A percentile compares a stretch with the other conserved stretches of the same genome.
These are phyloP conservation scores for Clavispora fructus DNA, from an alignment of 805 yeast genomes.

Conservation along the genomic window DNA sequence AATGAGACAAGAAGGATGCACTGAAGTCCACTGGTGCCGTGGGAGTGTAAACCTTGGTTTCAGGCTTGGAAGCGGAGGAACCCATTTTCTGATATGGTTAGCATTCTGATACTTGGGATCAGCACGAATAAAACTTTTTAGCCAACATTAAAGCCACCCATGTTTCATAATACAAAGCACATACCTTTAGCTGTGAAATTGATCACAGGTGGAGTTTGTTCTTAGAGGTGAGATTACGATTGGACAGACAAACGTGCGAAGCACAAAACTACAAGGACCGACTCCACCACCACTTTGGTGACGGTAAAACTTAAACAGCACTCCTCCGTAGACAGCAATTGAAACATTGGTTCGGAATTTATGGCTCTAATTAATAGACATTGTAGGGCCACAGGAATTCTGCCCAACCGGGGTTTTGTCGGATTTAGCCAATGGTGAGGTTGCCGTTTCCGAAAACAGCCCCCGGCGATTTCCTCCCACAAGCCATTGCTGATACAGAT, in stretches of 20 bases:
- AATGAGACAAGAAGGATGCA: slow-evolving; percentile 55
- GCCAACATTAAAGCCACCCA: not conserved
- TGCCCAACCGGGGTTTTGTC: too few species aligned
- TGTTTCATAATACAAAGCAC: not conserved
- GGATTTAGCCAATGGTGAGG: too few species aligned
- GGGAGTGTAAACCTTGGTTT: slow-evolving; percentile 63
- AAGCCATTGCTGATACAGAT: too few species aligned
- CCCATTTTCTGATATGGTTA: slow-evolving; percentile 41
- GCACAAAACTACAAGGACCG: too few species aligned
- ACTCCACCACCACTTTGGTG: not conserved
- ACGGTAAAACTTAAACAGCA: too few species aligned
- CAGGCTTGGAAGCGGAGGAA: slow-evolving; percentile 54
- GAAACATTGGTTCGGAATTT: too few species aligned
- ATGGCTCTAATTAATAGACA: too few species aligned
- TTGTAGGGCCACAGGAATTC: too few species aligned
- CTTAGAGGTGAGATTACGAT: slow-evolving; percentile 2
- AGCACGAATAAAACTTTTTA: not conserved
- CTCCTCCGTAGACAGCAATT: too few species aligned
- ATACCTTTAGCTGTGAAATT: not conserved
- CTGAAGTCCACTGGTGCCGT: slow-evolving; percentile 64
- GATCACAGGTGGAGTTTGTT: not conserved
- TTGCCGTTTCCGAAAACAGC: too few species aligned
- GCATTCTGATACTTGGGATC: not conserved
- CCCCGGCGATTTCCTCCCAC: too few species aligned
- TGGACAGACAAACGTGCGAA: slow-evolving; percentile 4